Base-by-base conservation (phyloP, 805 yeast genomes). In the Myxozyma vanderwaltii region DNA sequence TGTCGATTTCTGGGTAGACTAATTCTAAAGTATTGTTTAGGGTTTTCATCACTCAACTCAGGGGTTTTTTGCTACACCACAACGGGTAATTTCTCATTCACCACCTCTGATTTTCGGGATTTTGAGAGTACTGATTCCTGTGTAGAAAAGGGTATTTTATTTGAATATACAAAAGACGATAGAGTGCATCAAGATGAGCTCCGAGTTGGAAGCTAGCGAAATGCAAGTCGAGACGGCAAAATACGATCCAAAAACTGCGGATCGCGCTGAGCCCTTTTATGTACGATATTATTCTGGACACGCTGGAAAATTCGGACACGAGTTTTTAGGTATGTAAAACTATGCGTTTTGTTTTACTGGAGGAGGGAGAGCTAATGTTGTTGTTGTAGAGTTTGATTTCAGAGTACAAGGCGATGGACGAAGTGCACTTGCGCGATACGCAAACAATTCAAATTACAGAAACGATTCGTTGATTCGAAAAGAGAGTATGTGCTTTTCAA, bases 361-460 rank as follows among this genome's bases (percentile, higher is more conserved):
- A n/a, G 33, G 21, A 8, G 19, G 24, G 13, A n/a, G 17, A n/a
- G 13, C 31, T 43, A 27, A 23, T 31, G n/a, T 35, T 13, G 15
- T n/a, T 8, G 19, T 23, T 45, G 12, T 47, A 69, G 77, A 76
- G 54, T 74, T 76, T 52, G 76, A 74, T 53, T 56, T 76, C n/a
- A 64, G 67, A 38, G 58, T 66, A 13, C 61, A 58, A 24, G 71
- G 63, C 1, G 73, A 71, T 46, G 75, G 75, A 12, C 61, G 64
- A 2, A 65, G 65, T 39, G 79, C 74, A 1, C 54, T 65, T 5
- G 61, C 75, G 33, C 68, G 78, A 47, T 79, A 79, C 61, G 78
- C 79, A n/a, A 79, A 79, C 59, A 78, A 76, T 58, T 76, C 81
- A 2, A 76, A 77, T 59, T 79, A 79, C 58, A 70, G 81, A 58